Evolutionary conservation across 208 protist genomes (phyloP), one percentile per base, ranked within the genome.

Genomic region (Acanthamoeba triangularis): DNA sequence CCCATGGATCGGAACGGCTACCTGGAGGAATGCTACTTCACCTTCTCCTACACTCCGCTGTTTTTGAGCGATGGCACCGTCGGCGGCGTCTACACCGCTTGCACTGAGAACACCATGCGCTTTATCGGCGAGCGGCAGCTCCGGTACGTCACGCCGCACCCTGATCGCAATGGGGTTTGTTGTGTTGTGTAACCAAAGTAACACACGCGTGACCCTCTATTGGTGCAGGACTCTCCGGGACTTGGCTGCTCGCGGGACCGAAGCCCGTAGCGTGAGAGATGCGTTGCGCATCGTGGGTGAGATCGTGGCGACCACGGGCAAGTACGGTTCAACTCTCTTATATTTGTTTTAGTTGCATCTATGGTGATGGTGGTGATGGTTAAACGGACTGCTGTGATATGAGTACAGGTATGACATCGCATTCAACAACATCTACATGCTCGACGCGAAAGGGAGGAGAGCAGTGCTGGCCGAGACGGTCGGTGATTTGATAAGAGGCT

Each of bases 11-110:
- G 78, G 0, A 49, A 85, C 37, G 44, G 44, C 18, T 85, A 85
- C 47, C 16, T 85, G 44, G 78, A 85, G 85, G 85, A 92, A 25
- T 47, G 28, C 23, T 92, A 92, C 35, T 92, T 92, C 85, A 92
- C 59, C 33, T 92, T 33, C 41, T 92, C 85, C 54, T 92, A 92
- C 61, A 44, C 33, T 44, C 85, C 85, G 52, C 30, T 92, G 20
- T 92, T 92, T 33, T 20, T 74, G 30, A 28, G 69, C 35, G 85
- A 92, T 74, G 8, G 18, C 28, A 33, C 59, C 35, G 54, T 92
- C 33, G 52, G 85, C 47, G 85, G 85, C 3, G 25, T 92, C 25
- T 92, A 3, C 37, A 56, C 18, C n/a, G 41, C 85, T 4, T 8
- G 5, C 5, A 54, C 61, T 23, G 85, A 92, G 41, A 92, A 20